Evolutionary conservation across 371 early-diverging fungal species (phyloP), one percentile per base, ranked within the genome.

Genomic region (Gilbertella persicaria): DNA sequence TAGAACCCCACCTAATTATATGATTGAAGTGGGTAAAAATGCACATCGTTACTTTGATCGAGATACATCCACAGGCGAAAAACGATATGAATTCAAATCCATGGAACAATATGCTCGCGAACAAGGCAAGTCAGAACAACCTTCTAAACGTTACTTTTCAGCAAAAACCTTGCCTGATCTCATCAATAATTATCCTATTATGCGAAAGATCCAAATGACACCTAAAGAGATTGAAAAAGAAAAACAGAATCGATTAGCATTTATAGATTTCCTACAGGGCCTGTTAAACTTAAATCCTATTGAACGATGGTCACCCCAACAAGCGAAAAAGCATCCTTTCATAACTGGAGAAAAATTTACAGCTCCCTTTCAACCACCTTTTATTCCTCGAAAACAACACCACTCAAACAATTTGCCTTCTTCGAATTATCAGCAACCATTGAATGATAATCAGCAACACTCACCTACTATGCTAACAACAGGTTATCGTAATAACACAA

Each of bases 301-400:
- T 47, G 93, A 92, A 64, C 82, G 99, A 43, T 95, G 95, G 95
- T 88, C 94, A 1, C 97, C 99, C 2, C 92, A 90, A 37, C 96
- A 98, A 67, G 99, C 99, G 3, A 80, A 86, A 24, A 67, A 87
- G 63, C 99, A 98, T 60, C 99, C 98, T 7, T 97, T 98, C 57
- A 91, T 97, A 30, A 95, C 96, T 0, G 94, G 94, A 4, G 90
- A 93, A 60, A 74, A 77, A 17, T 92, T 86, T 37, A 69, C 62
- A 7, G 62, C 55, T 20, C 77, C 71, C 3, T 77, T 73, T 41
- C 68, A 65, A 33, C 77, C 77, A 17, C 67, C 73, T 8, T 71
- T 60, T 53, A 68, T 68, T 42, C 71, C 71, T 12, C 55, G 65
- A 13, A 67, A 66, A 24, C 67, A 61, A 45, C 49, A 57, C 19